phyloP scores from a whole-genome alignment of 2,329 filamentous ascomycete species.

The Talaromyces sp. region DNA sequence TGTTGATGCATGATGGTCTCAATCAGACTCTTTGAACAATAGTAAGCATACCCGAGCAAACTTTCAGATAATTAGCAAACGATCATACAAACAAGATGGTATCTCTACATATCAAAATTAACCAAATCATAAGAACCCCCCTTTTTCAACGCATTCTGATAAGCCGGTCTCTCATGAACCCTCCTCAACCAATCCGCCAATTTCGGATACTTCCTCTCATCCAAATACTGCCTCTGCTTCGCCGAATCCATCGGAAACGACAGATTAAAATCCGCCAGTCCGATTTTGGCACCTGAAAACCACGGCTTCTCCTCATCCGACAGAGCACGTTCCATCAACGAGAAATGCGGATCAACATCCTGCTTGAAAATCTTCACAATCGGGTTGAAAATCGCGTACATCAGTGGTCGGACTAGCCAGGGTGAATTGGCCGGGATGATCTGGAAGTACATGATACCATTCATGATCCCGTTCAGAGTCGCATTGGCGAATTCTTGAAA shows the following conservation, averaged over 20 bases:
- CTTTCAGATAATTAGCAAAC: not conserved
- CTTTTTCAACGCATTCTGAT: slow-evolving; percentile 28
- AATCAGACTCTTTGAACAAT: not conserved
- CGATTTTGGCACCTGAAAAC: slow-evolving; percentile 28
- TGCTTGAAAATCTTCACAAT: slow-evolving; percentile 18
- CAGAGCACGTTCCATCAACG: slow-evolving; percentile 23
- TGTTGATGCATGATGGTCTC: not conserved
- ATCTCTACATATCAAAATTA: slow-evolving; percentile 1
- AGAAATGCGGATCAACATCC: slow-evolving; percentile 18
- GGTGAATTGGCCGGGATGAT: slow-evolving; percentile 18
- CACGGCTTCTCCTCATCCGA: slow-evolving; percentile 25
- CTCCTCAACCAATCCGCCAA: slow-evolving; percentile 29
- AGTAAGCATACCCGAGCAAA: too few species aligned
- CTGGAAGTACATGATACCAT: slow-evolving; percentile 21
- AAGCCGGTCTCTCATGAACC: slow-evolving; percentile 24
- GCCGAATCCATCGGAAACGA: slow-evolving; percentile 32
- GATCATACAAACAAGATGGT: not conserved
- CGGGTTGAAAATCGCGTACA: slow-evolving; percentile 18
- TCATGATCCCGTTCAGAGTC: slow-evolving; percentile 17
- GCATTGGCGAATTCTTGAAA: slow-evolving; percentile 23
- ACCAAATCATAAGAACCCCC: slow-evolving; percentile 29
- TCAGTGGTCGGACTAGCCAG: slow-evolving; percentile 20
- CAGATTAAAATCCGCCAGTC: slow-evolving; percentile 32
- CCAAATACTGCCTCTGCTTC: slow-evolving; percentile 25
- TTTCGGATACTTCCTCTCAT: slow-evolving; percentile 30